A percentile compares a stretch with the other conserved stretches of the same genome.
Evolutionary conservation across 2,329 filamentous ascomycete species (phyloP).

Genomic region (Chaetomiaceae sp.): DNA sequence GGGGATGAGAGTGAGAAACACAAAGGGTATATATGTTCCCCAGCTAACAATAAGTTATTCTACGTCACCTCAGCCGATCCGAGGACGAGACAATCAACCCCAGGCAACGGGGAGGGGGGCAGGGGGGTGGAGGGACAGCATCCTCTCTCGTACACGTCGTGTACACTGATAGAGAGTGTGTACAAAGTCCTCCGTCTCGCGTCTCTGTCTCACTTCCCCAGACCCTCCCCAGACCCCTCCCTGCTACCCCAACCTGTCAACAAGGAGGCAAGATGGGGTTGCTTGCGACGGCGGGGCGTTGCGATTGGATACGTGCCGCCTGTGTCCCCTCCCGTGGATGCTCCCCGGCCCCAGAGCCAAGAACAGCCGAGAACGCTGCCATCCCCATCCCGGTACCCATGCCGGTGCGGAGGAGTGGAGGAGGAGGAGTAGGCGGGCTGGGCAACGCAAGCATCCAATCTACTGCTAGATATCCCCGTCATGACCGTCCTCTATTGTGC

Average conservation of each 20-base stretch:
- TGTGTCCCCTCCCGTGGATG: not conserved
- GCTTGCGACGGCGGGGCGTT: not conserved
- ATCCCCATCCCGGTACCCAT: not conserved
- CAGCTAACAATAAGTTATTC: too few species aligned
- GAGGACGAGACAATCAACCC: too few species aligned
- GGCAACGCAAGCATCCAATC: slow-evolving; percentile 3
- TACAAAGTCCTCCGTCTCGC: too few species aligned
- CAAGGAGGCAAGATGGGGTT: not conserved
- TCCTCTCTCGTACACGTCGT: too few species aligned
- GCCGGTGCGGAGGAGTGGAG: too few species aligned
- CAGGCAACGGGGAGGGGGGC: too few species aligned
- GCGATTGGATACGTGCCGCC: not conserved
- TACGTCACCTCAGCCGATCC: too few species aligned
- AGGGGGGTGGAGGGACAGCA: too few species aligned
- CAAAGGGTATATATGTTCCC: slow-evolving; percentile 12
- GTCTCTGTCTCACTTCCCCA: not conserved
- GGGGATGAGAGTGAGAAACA: not conserved
- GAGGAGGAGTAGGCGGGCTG: too few species aligned
- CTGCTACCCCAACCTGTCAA: slow-evolving; percentile 10
- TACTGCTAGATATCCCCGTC: not conserved
- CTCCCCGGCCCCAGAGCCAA: not conserved
- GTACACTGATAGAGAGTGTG: too few species aligned
- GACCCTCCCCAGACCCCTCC: slow-evolving; percentile 4
- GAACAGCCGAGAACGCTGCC: not conserved
- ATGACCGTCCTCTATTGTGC: too few species aligned